Conservation (phyloP, 371 early-diverging fungal genomes). For the Mucor mucedo region DNA sequence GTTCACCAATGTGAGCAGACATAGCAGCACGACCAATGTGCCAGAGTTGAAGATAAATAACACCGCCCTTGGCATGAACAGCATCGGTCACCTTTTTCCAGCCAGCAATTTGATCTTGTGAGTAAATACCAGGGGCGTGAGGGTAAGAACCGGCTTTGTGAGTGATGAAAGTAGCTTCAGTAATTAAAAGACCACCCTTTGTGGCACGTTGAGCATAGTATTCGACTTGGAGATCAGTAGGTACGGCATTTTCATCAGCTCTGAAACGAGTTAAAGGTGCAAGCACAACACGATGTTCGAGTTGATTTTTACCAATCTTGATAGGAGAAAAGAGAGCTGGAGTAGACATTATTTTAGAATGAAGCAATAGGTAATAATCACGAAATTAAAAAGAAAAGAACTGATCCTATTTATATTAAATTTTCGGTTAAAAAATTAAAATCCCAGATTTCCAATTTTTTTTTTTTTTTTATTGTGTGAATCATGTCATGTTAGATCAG, state of each 20-base stretch:
- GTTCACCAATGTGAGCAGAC: conserved; percentile 8
- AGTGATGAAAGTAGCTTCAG: conserved; percentile 58
- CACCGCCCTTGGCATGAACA: conserved; percentile 61
- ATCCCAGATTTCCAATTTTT: too few relatives aligned
- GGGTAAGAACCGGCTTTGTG: conserved; percentile 44
- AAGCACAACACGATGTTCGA: conserved; percentile 62
- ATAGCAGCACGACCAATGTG: conserved; percentile 39
- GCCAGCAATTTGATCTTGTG: conserved; percentile 45
- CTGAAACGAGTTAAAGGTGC: conserved; percentile 61
- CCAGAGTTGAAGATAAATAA: conserved; percentile 67
- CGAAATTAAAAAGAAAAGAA: background rate
- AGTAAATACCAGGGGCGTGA: conserved; percentile 50
- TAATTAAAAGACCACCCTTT: conserved; percentile 59
- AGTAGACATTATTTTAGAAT: background rate
- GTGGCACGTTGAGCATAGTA: conserved; percentile 67
- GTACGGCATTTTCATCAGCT: conserved; percentile 37
- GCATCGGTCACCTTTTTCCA: conserved; percentile 64
- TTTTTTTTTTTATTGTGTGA: too few relatives aligned
- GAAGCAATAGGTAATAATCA: background rate
- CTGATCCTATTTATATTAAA: background rate
- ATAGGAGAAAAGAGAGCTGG: conserved; percentile 13
- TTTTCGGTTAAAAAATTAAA: too few relatives aligned
- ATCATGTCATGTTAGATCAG: too few relatives aligned
- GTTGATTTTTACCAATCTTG: conserved; percentile 19
- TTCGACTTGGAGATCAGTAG: conserved; percentile 49